Conservation (phyloP, 129 eudicot species). For the Artemisia annua region DNA sequence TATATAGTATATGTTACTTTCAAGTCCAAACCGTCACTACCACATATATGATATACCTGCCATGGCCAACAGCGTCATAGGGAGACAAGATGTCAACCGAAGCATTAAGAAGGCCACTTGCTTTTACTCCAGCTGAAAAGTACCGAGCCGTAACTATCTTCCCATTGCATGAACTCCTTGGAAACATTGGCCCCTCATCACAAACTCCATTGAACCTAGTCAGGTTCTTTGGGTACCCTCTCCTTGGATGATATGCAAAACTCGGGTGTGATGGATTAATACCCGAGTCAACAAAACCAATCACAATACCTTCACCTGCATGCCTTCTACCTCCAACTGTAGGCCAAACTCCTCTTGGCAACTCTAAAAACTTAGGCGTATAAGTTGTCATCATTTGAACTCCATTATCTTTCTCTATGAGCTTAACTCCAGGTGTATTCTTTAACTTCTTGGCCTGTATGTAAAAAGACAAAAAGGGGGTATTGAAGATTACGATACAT, state of each 20-base stretch:
- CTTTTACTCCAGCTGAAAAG: conserved; percentile 79
- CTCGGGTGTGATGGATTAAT: conserved; percentile 90
- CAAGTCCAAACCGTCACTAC: neutral
- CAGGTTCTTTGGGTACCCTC: conserved; percentile 24
- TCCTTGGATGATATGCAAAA: conserved; percentile 57
- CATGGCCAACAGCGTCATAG: conserved; percentile 91
- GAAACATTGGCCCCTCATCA: conserved; percentile 78
- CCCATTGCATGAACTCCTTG: conserved; percentile 77
- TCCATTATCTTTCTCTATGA: conserved; percentile 74
- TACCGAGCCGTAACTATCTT: conserved; percentile 84
- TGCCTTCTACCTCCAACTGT: conserved; percentile 47
- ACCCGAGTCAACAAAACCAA: conserved; percentile 90
- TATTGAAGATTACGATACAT: neutral
- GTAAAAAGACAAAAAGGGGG: neutral
- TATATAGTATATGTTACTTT: neutral
- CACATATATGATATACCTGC: conserved; percentile 68
- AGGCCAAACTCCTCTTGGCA: conserved; percentile 69
- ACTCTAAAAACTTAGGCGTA: conserved; percentile 63
- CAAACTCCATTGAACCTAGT: conserved; percentile 61
- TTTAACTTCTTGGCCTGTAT: conserved; percentile 59
- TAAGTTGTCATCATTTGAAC: conserved; percentile 74
- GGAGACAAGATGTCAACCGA: conserved; percentile 79
- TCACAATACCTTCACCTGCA: conserved; percentile 91
- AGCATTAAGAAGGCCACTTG: conserved; percentile 55
- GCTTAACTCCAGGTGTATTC: conserved; percentile 53